Conservation (phyloP, 2,329 filamentous ascomycete species). For the Arachnomyces sp. region DNA sequence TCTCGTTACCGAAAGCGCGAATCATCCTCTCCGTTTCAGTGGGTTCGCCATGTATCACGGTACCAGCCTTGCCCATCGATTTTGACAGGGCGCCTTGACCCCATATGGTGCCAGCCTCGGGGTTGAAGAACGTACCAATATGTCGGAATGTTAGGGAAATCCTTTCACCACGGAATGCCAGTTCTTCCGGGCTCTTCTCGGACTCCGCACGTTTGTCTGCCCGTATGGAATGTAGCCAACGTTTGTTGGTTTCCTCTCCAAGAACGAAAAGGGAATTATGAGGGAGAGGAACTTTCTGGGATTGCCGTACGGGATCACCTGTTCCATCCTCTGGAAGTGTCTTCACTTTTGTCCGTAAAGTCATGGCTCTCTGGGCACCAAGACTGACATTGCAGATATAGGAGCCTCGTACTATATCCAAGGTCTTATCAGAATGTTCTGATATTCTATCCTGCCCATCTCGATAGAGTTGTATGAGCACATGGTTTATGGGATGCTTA, state of each 20-base stretch:
- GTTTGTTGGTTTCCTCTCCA: constrained; percentile 70
- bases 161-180: constrained; percentile 64
- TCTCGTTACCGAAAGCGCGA: constrained; percentile 75
- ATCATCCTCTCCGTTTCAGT: constrained; percentile 59
- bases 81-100: constrained; percentile 80
- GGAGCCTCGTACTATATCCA: constrained; percentile 75
- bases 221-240: constrained; percentile 88
- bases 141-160: constrained; percentile 88
- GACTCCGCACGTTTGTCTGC: constrained; percentile 66
- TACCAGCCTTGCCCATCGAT: constrained; percentile 49
- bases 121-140: constrained; percentile 76
- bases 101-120: constrained; percentile 66
- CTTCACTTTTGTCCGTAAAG: constrained; percentile 62
- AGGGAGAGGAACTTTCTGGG: constrained; percentile 64
- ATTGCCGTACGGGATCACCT: constrained; percentile 42
- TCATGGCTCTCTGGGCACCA: constrained; percentile 87
- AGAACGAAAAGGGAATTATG: constrained; percentile 86
- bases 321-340: constrained; percentile 21
- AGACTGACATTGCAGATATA: constrained; percentile 89
- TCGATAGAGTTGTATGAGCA: constrained; percentile 88
- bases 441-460: constrained; percentile 83
- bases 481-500: constrained; percentile 81
- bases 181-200: constrained; percentile 64
- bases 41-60: constrained; percentile 63
- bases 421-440: constrained; percentile 93